These are phyloP conservation scores for Amaranthus tricolor DNA, from an alignment of 179 eudicot species.

Conservation along the genomic window DNA sequence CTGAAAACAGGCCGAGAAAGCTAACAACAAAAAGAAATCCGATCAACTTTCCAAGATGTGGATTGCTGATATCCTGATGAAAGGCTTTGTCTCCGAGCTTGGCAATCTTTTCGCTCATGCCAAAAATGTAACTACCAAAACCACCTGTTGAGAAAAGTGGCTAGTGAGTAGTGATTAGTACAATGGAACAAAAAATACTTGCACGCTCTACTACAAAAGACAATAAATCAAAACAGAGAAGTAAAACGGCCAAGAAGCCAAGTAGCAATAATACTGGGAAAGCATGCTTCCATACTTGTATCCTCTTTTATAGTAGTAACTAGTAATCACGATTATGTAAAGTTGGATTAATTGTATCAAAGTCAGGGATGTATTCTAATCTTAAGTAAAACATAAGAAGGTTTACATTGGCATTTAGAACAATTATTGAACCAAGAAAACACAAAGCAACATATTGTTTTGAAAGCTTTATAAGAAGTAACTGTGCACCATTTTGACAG, in stretches of 20 bases:
- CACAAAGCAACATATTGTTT: neutral
- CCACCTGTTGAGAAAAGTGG: conserved; percentile 54
- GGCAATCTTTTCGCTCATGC: conserved; percentile 60
- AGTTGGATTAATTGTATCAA: neutral
- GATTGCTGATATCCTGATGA: conserved; percentile 49
- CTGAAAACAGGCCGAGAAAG: conserved; percentile 77
- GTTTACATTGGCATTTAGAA: neutral
- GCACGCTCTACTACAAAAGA: neutral
- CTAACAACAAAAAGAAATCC: conserved; percentile 82
- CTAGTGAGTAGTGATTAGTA: neutral
- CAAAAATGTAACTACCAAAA: conserved; percentile 72
- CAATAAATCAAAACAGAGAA: neutral
- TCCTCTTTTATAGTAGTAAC: neutral
- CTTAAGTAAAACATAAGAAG: neutral
- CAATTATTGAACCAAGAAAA: neutral
- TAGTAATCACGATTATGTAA: neutral
- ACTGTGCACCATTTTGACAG: neutral
- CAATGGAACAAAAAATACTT: neutral
- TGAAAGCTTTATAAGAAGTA: no score
- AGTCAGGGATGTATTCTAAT: neutral
- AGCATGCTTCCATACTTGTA: neutral
- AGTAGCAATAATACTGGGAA: neutral
- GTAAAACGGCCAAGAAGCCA: neutral
- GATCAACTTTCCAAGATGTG: conserved; percentile 61
- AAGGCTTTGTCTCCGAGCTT: conserved; percentile 34